These are phyloP conservation scores for Spergularia marina DNA, from an alignment of 148 eudicot genomes.

Conservation along the genomic window DNA sequence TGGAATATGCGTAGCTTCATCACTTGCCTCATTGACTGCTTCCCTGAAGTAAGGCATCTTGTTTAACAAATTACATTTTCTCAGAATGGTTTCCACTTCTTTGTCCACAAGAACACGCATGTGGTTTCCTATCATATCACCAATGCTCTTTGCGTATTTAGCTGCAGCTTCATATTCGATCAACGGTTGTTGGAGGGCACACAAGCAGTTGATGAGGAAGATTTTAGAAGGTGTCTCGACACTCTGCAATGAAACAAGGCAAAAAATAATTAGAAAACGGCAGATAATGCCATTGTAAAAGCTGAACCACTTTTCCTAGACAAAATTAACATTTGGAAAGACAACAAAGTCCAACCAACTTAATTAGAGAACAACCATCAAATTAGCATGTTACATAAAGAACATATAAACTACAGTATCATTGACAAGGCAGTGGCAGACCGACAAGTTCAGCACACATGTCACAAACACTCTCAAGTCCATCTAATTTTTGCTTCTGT, in stretches of 20 bases:
- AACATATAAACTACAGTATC: not conserved
- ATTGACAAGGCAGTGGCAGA: not conserved
- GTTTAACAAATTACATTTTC: constrained; percentile 64
- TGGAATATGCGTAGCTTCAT: constrained; percentile 24
- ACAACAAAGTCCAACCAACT: not conserved
- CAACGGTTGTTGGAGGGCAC: constrained; percentile 87
- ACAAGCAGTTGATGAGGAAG: constrained; percentile 91
- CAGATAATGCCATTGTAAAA: not conserved
- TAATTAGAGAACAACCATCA: not conserved
- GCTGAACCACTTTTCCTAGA: not conserved
- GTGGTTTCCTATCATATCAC: constrained; percentile 64
- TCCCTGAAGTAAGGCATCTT: constrained; percentile 73
- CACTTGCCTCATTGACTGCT: constrained; percentile 22
- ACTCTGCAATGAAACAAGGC: constrained; percentile 48
- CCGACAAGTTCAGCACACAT: not conserved
- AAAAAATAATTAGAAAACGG: constrained; percentile 3
- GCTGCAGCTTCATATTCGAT: constrained; percentile 73
- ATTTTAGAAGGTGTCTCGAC: constrained; percentile 84
- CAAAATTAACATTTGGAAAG: constrained; percentile 3
- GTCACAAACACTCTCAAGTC: no score
- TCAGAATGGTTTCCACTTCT: constrained; percentile 73
- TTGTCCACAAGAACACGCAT: constrained; percentile 61
- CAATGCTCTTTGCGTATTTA: constrained; percentile 68
- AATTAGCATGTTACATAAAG: not conserved
- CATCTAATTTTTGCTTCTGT: no score